Percentiles rank a stretch among this genome's conserved stretches.
Conservation (phyloP, 2,329 filamentous ascomycete genomes). For the Scorias spongiosa region DNA sequence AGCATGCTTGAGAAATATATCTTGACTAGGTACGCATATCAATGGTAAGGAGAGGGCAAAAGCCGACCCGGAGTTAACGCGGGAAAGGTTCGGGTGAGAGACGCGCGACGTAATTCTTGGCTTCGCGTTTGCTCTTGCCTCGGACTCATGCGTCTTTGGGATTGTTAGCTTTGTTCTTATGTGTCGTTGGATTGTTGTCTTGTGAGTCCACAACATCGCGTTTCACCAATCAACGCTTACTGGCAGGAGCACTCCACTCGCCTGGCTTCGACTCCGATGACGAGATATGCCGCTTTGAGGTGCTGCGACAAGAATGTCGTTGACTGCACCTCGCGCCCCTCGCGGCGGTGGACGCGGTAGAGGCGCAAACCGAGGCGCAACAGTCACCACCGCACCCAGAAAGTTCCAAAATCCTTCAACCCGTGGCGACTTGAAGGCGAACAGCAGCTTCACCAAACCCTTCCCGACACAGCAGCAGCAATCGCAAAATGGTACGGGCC, state of each 20-base stretch:
- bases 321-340: background rate
- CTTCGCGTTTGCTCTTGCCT: background rate
- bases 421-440: background rate
- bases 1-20: no score
- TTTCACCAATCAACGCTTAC: no score
- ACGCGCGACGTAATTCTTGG: background rate
- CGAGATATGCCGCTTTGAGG: background rate
- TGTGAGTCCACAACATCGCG: no score
- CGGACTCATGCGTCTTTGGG: background rate
- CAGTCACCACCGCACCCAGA: background rate
- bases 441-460: background rate
- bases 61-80: background rate
- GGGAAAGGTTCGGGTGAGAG: background rate
- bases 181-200: no score
- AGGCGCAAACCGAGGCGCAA: background rate
- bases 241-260: background rate
- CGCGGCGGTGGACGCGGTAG: background rate
- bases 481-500: background rate
- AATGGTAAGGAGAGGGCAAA: no score
- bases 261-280: background rate
- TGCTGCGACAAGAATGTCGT: background rate
- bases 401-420: background rate
- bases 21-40: no score
- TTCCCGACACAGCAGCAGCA: background rate
- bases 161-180: background rate